phyloP scores from a whole-genome alignment of 371 early-diverging fungal species.

The Syncephalastrum contaminatum region DNA sequence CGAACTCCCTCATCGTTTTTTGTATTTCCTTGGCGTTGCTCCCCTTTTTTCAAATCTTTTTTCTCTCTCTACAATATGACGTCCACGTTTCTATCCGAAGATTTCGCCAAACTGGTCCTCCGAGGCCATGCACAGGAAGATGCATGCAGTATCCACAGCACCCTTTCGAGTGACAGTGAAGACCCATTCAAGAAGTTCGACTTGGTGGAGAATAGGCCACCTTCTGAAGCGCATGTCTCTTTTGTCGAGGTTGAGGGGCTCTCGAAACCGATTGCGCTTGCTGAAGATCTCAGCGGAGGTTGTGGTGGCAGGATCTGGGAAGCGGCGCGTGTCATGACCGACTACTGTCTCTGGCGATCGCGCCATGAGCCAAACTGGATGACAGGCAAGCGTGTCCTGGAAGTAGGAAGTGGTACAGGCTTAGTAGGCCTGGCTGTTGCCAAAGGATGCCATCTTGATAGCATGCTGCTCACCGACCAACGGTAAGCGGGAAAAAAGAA shows the following conservation, averaged over 20 bases:
- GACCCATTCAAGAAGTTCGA: constrained; percentile 12
- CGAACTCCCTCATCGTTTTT: too few relatives aligned
- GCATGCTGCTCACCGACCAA: constrained; percentile 43
- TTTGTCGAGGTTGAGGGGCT: constrained; percentile 5
- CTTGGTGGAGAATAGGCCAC: constrained; percentile 5
- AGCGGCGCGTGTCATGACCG: constrained; percentile 43
- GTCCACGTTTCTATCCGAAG: too few relatives aligned
- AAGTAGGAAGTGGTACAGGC: constrained; percentile 50
- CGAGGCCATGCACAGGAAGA: too few relatives aligned
- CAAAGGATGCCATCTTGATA: constrained; percentile 24
- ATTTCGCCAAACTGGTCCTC: too few relatives aligned
- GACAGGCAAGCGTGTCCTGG: constrained; percentile 26
- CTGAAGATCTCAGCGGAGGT: constrained; percentile 44
- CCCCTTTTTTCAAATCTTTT: too few relatives aligned
- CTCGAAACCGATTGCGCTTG: constrained; percentile 14
- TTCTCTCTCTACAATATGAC: too few relatives aligned
- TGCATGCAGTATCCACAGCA: too few relatives aligned
- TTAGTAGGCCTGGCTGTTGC: constrained; percentile 45
- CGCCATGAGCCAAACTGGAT: constrained; percentile 12
- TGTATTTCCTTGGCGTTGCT: too few relatives aligned
- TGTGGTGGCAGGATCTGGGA: constrained; percentile 55
- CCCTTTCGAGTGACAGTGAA: neutral
- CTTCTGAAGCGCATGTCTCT: constrained; percentile 3
- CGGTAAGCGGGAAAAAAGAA: constrained; percentile 21
- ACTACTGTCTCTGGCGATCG: constrained; percentile 43